Evolutionary conservation across 257 asterid genomes (phyloP).

Genomic region (Solanum sitiens): DNA sequence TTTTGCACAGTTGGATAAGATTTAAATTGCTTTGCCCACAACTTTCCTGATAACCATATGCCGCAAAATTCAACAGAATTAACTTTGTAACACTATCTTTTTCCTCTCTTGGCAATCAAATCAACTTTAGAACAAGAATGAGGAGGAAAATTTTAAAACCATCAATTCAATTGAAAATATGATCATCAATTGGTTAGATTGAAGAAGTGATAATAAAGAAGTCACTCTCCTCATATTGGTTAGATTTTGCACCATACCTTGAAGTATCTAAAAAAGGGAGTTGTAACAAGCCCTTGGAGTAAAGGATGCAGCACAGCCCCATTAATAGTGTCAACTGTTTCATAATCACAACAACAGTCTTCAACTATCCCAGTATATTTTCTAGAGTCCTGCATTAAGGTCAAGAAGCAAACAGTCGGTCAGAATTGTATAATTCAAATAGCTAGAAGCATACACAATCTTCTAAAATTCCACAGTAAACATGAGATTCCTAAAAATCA

Average conservation of each 20-base stretch:
- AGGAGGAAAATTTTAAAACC: neutral
- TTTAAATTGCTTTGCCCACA: neutral
- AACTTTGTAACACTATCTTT: neutral
- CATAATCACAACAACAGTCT: constrained; percentile 98
- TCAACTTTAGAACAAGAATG: neutral
- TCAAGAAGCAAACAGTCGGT: constrained; percentile 5
- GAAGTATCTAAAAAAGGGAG: constrained; percentile 88
- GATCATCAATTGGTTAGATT: neutral
- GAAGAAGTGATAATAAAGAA: neutral
- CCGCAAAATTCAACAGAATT: neutral
- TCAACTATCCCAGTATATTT: constrained; percentile 87
- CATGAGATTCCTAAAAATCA: neutral
- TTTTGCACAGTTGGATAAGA: neutral
- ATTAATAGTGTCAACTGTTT: constrained; percentile 76
- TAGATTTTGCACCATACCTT: constrained; percentile 39
- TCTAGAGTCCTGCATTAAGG: constrained; percentile 60
- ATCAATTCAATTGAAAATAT: neutral
- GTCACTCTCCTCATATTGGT: neutral
- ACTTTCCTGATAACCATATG: neutral
- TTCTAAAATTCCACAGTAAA: neutral
- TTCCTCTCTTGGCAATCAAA: neutral
- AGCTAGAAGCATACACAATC: neutral
- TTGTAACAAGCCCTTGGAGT: constrained; percentile 77
- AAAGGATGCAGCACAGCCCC: constrained; percentile 73
- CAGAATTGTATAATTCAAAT: neutral